A percentile compares a stretch with the other conserved stretches of the same genome.
These are phyloP conservation scores for Murraya koenigii DNA, from an alignment of 345 rosid species.

Conservation along the genomic window DNA sequence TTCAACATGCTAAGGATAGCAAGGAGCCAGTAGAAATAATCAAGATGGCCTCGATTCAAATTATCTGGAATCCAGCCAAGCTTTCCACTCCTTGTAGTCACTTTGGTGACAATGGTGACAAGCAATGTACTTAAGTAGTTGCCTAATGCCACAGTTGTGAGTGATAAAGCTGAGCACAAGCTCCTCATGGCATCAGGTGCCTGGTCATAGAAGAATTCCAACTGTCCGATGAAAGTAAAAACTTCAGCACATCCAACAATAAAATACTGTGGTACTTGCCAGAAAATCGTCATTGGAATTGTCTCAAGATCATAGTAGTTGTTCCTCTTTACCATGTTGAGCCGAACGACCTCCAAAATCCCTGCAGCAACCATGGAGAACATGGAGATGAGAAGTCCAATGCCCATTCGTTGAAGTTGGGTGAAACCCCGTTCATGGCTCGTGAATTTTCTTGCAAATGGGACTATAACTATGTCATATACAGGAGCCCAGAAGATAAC, in stretches of 20 bases:
- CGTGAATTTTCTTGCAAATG: conserved; percentile 55
- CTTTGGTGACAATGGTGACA: conserved; percentile 54
- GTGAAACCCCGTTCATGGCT: conserved; percentile 87
- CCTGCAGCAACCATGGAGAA: conserved; percentile 77
- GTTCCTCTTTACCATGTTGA: conserved; percentile 45
- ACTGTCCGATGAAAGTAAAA: conserved; percentile 75
- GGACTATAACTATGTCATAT: conserved; percentile 69
- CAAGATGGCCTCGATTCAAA: conserved; percentile 80
- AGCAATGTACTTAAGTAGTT: conserved; percentile 79
- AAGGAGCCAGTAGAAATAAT: conserved; percentile 83
- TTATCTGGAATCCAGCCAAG: conserved; percentile 90
- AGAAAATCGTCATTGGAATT: conserved; percentile 79
- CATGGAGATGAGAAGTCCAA: conserved; percentile 76
- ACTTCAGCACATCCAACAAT: conserved; percentile 88
- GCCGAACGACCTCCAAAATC: conserved; percentile 61
- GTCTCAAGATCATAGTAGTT: conserved; percentile 51
- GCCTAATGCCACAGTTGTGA: conserved; percentile 72
- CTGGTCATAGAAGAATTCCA: conserved; percentile 91
- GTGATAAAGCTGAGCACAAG: conserved; percentile 77
- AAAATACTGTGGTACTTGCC: conserved; percentile 95
- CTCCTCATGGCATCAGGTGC: conserved; percentile 98
- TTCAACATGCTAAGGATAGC: conserved; percentile 68
- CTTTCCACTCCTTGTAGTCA: conserved; percentile 52
- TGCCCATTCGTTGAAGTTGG: conserved; percentile 91
- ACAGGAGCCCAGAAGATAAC: conserved; percentile 89